Evolutionary conservation across 2,329 filamentous ascomycete species (phyloP), one percentile per base, ranked within the genome.

Genomic region (Pseudogymnoascus sp.): DNA sequence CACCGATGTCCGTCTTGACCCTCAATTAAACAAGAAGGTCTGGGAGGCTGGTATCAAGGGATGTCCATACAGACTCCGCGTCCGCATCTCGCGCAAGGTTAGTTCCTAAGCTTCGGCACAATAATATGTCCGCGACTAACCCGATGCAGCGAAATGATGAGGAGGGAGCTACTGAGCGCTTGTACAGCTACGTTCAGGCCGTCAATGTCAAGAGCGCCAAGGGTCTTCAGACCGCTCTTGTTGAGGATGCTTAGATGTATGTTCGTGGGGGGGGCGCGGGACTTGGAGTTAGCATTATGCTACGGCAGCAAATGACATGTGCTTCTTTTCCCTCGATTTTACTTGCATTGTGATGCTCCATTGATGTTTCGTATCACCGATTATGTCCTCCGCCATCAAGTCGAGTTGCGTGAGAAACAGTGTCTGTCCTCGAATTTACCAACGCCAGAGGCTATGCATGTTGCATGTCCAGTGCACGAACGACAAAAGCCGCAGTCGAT

Each of bases 21-120:
- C 94, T 76, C 90, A 94, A 83, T 84, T 99, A 77, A 99, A 99
- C 90, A 99, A 99, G 91, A 97, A 99, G 87, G 93, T 99, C 79
- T 99, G 94, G 94, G 94, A 99, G 83, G 84, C 89, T 77, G 94
- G 94, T 80, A 88, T 99, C 85, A 99, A 97, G 90, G 95, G 94
- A 76, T 92, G 97, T 72, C 91, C 93, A 73, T 97, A 89, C 90
- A 89, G 95, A 81, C 85, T 99, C 74, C 93, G 94, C 76, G 88
- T 99, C 77, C 92, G 95, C 82, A 97, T 99, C 83, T 96, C 92
- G 77, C 91, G 94, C 82, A 95, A 96, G 38, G 38, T 42, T 42
- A 16, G 38, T 42, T 42, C 18, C 21, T 0, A 42, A 11, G 3
- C 16, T 3, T 18, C 3, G 21, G 16, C 38, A 42, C 6, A 4